Conservation (phyloP, 2,329 filamentous ascomycete species). For the Alternaria sp. region DNA sequence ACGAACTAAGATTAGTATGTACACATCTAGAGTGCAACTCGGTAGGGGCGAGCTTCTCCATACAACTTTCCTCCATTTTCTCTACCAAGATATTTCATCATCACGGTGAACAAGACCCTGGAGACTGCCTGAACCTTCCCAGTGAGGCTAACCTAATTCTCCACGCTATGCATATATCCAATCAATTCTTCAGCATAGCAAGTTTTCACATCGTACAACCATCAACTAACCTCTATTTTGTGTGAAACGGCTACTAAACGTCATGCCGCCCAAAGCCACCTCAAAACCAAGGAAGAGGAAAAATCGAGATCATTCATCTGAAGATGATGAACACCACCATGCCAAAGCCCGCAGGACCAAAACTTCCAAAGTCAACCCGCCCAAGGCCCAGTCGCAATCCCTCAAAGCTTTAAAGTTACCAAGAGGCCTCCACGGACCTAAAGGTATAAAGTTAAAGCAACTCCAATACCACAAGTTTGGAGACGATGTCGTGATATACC, state of each 20-base stretch:
- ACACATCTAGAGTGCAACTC: rapidly evolving
- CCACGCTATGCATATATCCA: neutral
- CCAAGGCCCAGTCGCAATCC: neutral
- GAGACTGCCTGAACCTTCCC: neutral
- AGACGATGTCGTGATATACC: conserved; percentile 30
- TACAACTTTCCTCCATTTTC: neutral
- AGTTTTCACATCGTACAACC: neutral
- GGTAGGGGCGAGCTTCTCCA: neutral
- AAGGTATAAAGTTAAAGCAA: conserved; percentile 9
- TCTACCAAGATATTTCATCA: neutral
- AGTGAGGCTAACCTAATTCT: neutral
- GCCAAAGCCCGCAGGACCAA: neutral
- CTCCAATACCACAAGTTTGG: conserved; percentile 29
- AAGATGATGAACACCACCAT: neutral
- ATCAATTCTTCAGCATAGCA: neutral
- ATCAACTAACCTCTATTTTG: neutral
- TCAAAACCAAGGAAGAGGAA: neutral
- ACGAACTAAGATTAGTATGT: no score
- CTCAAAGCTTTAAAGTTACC: neutral
- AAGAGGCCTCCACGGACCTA: neutral
- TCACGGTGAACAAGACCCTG: conserved; percentile 1
- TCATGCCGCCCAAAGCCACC: neutral
- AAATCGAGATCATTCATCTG: neutral
- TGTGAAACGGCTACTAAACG: neutral
- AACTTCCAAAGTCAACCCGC: neutral